Evolutionary conservation across 495 filamentous ascomycete genomes (phyloP).

Genomic region (Neurospora hispaniola): DNA sequence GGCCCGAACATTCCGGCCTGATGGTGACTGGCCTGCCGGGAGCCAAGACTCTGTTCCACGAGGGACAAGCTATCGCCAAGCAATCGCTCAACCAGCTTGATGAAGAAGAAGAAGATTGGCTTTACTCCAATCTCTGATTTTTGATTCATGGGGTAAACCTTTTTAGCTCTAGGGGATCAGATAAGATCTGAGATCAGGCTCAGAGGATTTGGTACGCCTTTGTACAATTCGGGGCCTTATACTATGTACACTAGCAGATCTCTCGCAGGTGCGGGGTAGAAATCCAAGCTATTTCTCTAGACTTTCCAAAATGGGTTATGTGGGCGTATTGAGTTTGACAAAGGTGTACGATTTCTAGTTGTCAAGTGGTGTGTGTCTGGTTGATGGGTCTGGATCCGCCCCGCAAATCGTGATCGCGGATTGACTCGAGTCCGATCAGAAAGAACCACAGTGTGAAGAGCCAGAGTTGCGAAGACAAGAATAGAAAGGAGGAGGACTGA

Average conservation of each 20-base stretch:
- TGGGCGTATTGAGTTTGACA: not conserved
- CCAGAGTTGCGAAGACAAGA: not conserved
- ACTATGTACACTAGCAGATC: not conserved
- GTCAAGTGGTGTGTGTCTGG: not conserved
- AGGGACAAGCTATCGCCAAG: conserved; percentile 20
- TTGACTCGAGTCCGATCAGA: not conserved
- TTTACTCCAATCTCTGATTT: not conserved
- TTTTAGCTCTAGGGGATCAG: not conserved
- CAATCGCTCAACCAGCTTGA: not conserved
- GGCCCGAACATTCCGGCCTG: conserved; percentile 38
- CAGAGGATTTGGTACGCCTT: not conserved
- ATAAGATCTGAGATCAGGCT: not conserved
- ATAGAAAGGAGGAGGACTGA: not conserved
- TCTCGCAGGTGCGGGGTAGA: not conserved
- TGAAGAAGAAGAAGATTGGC: not conserved
- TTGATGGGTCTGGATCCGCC: not conserved
- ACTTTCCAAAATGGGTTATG: not conserved
- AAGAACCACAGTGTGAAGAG: not conserved
- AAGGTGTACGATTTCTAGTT: not conserved
- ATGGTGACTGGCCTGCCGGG: conserved; percentile 32
- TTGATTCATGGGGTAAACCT: not conserved
- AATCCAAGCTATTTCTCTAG: not conserved
- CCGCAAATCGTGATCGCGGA: not conserved
- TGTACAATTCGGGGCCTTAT: not conserved
- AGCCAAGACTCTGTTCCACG: conserved; percentile 10